phyloP scores from a whole-genome alignment of 176 grass and related monocot genomes.

The Triticum dicoccoides region DNA sequence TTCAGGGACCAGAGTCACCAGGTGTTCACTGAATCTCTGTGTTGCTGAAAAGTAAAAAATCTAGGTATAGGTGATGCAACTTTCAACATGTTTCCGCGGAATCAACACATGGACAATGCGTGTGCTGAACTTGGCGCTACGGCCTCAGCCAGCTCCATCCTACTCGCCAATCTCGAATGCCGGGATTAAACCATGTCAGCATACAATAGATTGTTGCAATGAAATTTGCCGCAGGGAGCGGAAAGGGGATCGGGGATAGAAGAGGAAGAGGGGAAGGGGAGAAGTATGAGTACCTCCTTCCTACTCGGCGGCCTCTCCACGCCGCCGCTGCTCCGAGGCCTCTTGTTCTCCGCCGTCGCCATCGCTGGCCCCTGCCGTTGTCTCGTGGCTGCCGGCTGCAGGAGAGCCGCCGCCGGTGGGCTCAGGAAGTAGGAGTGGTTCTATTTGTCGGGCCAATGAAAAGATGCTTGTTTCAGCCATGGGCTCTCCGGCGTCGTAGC shows the following conservation, averaged over 20 bases:
- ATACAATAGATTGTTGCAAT: not conserved
- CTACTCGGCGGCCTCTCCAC: conserved; percentile 8
- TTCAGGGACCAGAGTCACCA: not conserved
- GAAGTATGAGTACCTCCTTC: conserved; percentile 29
- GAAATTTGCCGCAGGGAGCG: not conserved
- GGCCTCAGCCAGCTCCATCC: not conserved
- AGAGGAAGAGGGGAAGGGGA: not conserved
- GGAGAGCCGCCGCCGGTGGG: not conserved
- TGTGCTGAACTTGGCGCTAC: not conserved
- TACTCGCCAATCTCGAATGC: not conserved
- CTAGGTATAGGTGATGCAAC: not conserved
- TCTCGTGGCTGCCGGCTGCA: not conserved
- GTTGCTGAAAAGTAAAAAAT: not conserved
- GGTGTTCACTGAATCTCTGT: not conserved
- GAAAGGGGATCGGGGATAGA: not conserved
- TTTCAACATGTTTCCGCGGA: not conserved
- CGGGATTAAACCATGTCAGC: not conserved
- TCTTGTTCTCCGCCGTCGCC: conserved; percentile 11
- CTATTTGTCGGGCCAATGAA: not conserved
- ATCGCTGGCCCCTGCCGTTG: not conserved
- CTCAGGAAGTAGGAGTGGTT: not conserved
- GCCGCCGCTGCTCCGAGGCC: not conserved
- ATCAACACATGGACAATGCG: not conserved
- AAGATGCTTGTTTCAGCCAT: not conserved
- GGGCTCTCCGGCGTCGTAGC: not conserved